Evolutionary conservation across 495 filamentous ascomycete species (phyloP).

Genomic region (Penicillium antarcticum): DNA sequence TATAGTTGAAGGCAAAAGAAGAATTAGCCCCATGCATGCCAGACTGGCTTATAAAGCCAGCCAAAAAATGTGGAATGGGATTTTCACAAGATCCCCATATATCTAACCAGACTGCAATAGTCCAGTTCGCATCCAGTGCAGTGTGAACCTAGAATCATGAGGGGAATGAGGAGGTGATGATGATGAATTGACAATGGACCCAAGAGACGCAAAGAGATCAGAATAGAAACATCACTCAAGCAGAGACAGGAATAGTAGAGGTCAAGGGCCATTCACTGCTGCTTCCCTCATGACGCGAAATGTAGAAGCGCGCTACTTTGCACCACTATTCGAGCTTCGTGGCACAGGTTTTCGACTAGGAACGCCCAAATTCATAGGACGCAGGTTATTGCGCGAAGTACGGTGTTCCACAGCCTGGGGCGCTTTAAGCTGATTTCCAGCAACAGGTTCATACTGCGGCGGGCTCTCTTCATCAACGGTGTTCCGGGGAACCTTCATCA

Average conservation of each 20-base stretch:
- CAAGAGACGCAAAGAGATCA: no score
- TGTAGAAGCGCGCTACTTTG: no score
- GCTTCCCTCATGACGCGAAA: no score
- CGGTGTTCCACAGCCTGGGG: constrained; percentile 10
- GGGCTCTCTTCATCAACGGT: constrained; percentile 33
- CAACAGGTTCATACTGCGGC: constrained; percentile 36
- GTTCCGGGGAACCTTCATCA: constrained; percentile 33
- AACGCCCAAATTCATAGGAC: constrained; percentile 39
- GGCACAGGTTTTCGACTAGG: constrained; percentile 42
- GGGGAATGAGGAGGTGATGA: no score
- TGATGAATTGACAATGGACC: no score
- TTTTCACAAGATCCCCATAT: no score
- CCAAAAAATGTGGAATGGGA: no score
- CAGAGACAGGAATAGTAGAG: no score
- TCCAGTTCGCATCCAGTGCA: no score
- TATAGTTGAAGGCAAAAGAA: background rate
- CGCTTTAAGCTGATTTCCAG: constrained; percentile 17
- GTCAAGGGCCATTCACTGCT: background rate
- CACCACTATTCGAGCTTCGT: constrained; percentile 15
- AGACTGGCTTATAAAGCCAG: background rate
- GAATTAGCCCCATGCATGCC: background rate
- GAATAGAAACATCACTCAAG: no score
- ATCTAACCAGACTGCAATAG: no score
- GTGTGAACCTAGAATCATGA: no score
- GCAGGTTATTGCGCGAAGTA: constrained; percentile 22